phyloP scores from a whole-genome alignment of 2,329 filamentous ascomycete species.

The Ramichloridium luteum region DNA sequence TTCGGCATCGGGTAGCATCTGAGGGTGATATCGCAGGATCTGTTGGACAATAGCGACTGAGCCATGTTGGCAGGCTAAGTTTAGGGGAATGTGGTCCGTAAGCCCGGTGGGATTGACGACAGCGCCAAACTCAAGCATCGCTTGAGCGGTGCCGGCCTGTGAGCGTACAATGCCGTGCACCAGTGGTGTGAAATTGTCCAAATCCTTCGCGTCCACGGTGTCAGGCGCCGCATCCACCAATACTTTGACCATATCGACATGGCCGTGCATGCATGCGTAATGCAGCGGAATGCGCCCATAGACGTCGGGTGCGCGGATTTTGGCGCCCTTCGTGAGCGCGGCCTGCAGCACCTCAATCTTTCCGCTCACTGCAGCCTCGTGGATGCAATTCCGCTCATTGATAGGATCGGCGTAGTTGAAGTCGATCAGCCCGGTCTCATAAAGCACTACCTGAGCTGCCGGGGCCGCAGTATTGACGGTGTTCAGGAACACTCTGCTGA shows the following conservation, averaged over 20 bases:
- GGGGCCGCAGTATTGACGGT: slow-evolving; percentile 77
- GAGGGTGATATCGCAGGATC: slow-evolving; percentile 66
- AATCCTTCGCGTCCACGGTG: slow-evolving; percentile 79
- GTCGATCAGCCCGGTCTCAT: slow-evolving; percentile 73
- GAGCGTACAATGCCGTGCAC: slow-evolving; percentile 91
- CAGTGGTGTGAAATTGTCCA: slow-evolving; percentile 93
- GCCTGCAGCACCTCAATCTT: slow-evolving; percentile 65
- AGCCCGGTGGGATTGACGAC: slow-evolving; percentile 76
- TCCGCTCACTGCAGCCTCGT: slow-evolving; percentile 92
- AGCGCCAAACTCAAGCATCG: slow-evolving; percentile 65
- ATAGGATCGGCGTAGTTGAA: slow-evolving; percentile 94
- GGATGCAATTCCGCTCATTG: slow-evolving; percentile 90
- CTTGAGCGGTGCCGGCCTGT: slow-evolving; percentile 66
- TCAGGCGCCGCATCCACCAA: slow-evolving; percentile 40
- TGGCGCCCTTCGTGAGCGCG: slow-evolving; percentile 62
- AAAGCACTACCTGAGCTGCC: slow-evolving; percentile 60
- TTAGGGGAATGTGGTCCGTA: slow-evolving; percentile 84
- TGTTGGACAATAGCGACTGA: slow-evolving; percentile 74
- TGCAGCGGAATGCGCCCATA: slow-evolving; percentile 90
- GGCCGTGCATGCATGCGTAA: slow-evolving; percentile 91
- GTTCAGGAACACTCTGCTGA: slow-evolving; percentile 81
- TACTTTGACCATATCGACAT: slow-evolving; percentile 44
- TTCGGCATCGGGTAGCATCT: slow-evolving; percentile 86
- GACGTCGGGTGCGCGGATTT: slow-evolving; percentile 72
- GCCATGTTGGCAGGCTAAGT: slow-evolving; percentile 88